Conservation (phyloP, 140 eudicot genomes). For the Bidens hawaiensis region DNA sequence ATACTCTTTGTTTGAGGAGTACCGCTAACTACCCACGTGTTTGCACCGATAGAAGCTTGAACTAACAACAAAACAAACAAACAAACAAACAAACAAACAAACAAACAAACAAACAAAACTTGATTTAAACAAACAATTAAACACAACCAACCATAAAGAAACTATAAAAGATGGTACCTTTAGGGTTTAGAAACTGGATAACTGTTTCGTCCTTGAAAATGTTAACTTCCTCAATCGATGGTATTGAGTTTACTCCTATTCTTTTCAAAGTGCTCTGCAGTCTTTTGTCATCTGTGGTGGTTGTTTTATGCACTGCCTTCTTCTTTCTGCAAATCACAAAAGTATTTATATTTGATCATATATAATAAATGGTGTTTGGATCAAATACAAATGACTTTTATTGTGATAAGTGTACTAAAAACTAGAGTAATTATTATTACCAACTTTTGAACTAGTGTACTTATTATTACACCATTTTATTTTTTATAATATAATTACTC, state of each 20-base stretch:
- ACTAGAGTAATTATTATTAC: too few species aligned
- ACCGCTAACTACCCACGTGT: slow-evolving; percentile 84
- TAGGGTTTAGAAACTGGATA: slow-evolving; percentile 64
- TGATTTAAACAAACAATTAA: background rate
- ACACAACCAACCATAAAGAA: background rate
- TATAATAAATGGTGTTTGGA: too few species aligned
- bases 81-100: background rate
- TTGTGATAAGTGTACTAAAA: too few species aligned
- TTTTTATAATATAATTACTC: too few species aligned
- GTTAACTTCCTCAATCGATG: slow-evolving; percentile 77
- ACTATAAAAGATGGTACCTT: slow-evolving; percentile 30
- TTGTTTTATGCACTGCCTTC: slow-evolving; percentile 83
- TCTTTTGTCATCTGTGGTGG: slow-evolving; percentile 31
- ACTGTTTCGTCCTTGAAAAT: slow-evolving; percentile 74
- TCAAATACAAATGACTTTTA: too few species aligned
- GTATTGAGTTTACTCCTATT: slow-evolving; percentile 74
- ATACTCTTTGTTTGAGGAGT: slow-evolving; percentile 66
- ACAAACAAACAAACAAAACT: background rate
- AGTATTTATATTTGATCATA: too few species aligned
- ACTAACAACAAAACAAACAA: slow-evolving; percentile 35
- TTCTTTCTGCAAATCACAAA: slow-evolving; percentile 47
- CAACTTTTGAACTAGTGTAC: too few species aligned
- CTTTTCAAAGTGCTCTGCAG: slow-evolving; percentile 28
- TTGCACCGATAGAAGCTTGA: slow-evolving; percentile 85
- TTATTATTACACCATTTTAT: too few species aligned